Evolutionary conservation across 2,329 filamentous ascomycete genomes (phyloP), one percentile per base, ranked within the genome.

Genomic region (Penicillium frequentans): DNA sequence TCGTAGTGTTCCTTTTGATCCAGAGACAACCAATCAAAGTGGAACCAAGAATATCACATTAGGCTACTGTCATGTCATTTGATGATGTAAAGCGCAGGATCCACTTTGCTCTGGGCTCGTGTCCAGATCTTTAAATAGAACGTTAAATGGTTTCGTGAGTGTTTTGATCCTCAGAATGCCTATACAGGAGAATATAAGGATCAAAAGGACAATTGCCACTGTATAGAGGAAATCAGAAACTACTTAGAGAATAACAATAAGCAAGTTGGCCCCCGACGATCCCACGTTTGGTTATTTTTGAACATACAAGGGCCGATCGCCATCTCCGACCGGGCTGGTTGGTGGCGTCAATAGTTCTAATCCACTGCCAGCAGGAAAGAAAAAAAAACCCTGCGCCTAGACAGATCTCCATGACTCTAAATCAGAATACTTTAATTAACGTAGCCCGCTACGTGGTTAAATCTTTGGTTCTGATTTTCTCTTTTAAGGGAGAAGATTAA

Each of bases 271-370:
- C 35, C 35, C 35, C 35, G n/a, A 5, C 2, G 7, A 19, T 19
- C 16, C 35, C 35, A n/a, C n/a, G n/a, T 10, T 16, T 42, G n/a
- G 9, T 50, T 42, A 42, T 27, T 42, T 42, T 50, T 26, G 48
- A 50, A 50, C 33, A 35, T 35, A 23, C 31, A 49, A 49, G 21
- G 51, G 56, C 44, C 56, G 52, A 59, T 61, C 59, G 24, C 56
- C 52, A 57, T 61, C 53, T 57, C 53, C 60, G 51, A 54, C 49
- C 52, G 58, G 53, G 50, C 57, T 55, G 52, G 49, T 37, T 50
- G 61, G 48, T 64, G 62, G 62, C 62, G 60, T 64, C 60, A 49
- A 63, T 64, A 64, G 62, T 61, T 54, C 49, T 37, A 46, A 54
- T n/a, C 23, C 31, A 39, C 37, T n/a, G 19, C 26, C 16, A 19